Percentiles rank a stretch among this genome's conserved stretches.
These are phyloP conservation scores for Serpula lacrymans DNA, from an alignment of 768 basidiomycete genomes.

Conservation along the genomic window DNA sequence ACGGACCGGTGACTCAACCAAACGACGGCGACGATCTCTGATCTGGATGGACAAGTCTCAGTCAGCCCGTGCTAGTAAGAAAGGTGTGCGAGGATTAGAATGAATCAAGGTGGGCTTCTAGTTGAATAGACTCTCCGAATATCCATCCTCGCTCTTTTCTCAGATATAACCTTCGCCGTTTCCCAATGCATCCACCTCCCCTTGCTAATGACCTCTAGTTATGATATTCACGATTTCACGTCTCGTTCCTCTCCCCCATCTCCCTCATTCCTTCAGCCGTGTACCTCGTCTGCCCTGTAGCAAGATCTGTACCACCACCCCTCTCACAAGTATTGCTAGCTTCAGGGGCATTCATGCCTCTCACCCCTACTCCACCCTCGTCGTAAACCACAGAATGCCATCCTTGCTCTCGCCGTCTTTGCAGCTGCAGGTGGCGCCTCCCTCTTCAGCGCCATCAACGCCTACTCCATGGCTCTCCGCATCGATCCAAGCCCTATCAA, in stretches of 20 bases:
- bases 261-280: neutral
- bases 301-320: constrained; percentile 3
- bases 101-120: no score
- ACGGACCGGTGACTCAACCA: no score
- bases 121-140: no score
- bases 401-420: constrained; percentile 1
- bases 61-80: no score
- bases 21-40: no score
- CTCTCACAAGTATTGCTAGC: neutral
- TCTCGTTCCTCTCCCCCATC: neutral
- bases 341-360: neutral
- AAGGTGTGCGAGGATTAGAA: no score
- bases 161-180: no score
- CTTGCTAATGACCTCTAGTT: no score
- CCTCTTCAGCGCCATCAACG: constrained; percentile 4
- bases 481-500: neutral
- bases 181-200: no score
- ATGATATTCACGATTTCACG: constrained; percentile 11
- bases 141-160: no score
- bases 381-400: neutral
- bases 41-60: no score
- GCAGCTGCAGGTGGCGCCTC: constrained; percentile 9
- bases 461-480: neutral
- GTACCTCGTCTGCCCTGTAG: neutral
- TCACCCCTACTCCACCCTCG: neutral